phyloP scores from a whole-genome alignment of 768 basidiomycete species.

The Suillus alpinus region DNA sequence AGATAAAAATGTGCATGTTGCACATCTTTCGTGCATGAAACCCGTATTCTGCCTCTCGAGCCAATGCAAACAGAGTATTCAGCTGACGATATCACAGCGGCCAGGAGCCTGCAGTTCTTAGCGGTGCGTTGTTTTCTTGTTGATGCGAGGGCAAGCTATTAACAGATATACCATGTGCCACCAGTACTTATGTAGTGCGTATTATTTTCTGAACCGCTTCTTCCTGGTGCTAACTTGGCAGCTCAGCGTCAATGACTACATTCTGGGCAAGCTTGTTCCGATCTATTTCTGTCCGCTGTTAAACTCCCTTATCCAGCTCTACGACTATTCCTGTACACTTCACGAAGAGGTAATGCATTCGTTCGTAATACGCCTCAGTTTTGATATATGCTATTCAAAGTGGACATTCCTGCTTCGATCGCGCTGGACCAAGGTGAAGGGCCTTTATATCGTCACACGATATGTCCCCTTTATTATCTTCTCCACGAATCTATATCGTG shows the following conservation, averaged over 20 bases:
- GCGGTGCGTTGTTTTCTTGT: not conserved
- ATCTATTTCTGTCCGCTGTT: not conserved
- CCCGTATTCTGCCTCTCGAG: not conserved
- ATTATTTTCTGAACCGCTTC: not conserved
- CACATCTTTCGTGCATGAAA: not conserved
- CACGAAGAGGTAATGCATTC: not conserved
- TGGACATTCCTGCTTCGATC: slow-evolving; percentile 2
- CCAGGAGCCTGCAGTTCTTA: not conserved
- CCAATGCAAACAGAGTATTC: not conserved
- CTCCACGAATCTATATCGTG: not conserved
- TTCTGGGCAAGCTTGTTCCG: not conserved
- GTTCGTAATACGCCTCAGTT: not conserved
- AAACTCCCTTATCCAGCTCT: not conserved
- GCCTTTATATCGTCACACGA: not conserved
- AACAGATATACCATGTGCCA: not conserved
- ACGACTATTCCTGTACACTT: not conserved
- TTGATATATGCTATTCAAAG: not conserved
- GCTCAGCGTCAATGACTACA: not conserved
- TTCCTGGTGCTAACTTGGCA: not conserved
- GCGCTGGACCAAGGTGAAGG: slow-evolving; percentile 1
- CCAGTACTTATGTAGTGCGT: not conserved
- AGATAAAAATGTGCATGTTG: not conserved
- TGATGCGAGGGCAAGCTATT: not conserved
- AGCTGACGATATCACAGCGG: not conserved
- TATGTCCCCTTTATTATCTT: not conserved